A percentile compares a stretch with the other conserved stretches of the same genome.
Evolutionary conservation across 352 stramenopile species (phyloP).

Genomic region (Plasmopara viticola): DNA sequence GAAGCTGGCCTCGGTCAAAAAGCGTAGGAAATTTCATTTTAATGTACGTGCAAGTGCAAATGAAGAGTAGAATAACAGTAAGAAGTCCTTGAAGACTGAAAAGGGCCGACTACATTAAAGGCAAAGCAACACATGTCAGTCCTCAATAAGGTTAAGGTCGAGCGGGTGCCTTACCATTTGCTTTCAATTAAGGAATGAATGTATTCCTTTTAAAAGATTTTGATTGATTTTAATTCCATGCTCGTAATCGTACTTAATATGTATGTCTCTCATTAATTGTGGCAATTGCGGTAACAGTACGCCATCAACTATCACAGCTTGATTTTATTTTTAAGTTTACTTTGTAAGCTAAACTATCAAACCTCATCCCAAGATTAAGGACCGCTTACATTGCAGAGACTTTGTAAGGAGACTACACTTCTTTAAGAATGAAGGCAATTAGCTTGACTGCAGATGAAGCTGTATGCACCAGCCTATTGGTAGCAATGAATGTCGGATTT

Average conservation of each 20-base stretch:
- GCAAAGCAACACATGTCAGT: constrained; percentile 8
- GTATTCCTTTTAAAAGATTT: too few relatives aligned
- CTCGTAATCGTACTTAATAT: not conserved
- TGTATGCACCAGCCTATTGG: too few relatives aligned
- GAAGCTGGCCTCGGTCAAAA: constrained; percentile 87
- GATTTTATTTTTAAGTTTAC: too few relatives aligned
- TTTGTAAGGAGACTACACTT: too few relatives aligned
- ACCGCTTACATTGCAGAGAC: too few relatives aligned
- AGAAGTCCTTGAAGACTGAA: constrained; percentile 96
- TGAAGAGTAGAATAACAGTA: constrained; percentile 94
- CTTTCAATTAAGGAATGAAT: not conserved
- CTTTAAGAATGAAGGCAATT: too few relatives aligned
- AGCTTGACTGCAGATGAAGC: too few relatives aligned
- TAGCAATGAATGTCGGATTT: too few relatives aligned
- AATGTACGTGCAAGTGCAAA: constrained; percentile 96
- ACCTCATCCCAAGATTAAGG: too few relatives aligned
- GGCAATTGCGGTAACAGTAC: too few relatives aligned
- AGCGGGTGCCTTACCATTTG: constrained; percentile 16
- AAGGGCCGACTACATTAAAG: constrained; percentile 83
- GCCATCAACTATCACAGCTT: too few relatives aligned
- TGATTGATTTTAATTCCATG: not conserved
- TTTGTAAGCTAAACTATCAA: too few relatives aligned
- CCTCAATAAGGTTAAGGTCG: not conserved
- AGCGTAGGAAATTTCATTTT: constrained; percentile 93
- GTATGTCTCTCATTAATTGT: not conserved